Percentiles rank a stretch among this genome's conserved stretches.
Evolutionary conservation across 2,329 filamentous ascomycete genomes (phyloP).

Genomic region (Fusarium decemcellulare): DNA sequence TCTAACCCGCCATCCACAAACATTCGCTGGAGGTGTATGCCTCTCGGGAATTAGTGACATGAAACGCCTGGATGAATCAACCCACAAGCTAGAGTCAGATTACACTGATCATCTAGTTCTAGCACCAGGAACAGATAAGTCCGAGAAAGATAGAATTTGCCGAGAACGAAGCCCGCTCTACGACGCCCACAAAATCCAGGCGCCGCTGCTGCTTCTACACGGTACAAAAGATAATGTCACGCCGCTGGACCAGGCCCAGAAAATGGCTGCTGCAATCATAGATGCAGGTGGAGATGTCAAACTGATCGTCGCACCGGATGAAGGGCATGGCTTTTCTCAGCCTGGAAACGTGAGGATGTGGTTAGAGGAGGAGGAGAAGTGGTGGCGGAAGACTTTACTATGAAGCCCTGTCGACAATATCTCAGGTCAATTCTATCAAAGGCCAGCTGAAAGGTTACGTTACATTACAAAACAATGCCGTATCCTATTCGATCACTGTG

Average conservation of each 20-base stretch:
- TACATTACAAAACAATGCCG: no score
- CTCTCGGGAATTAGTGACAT: constrained; percentile 67
- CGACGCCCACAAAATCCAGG: constrained; percentile 62
- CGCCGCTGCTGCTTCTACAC: constrained; percentile 69
- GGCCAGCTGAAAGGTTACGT: no score
- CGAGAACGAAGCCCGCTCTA: constrained; percentile 64
- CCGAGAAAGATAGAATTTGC: constrained; percentile 59
- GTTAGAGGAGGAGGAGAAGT: constrained; percentile 61
- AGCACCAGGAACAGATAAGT: constrained; percentile 49
- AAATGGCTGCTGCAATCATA: constrained; percentile 64
- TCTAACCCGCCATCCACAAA: constrained; percentile 60
- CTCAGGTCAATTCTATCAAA: neutral
- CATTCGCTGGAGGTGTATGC: constrained; percentile 65
- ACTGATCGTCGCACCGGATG: constrained; percentile 62
- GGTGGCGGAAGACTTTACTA: constrained; percentile 61
- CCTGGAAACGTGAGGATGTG: constrained; percentile 56
- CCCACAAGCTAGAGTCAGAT: constrained; percentile 70
- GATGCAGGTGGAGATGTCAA: constrained; percentile 59
- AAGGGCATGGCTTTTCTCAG: constrained; percentile 65
- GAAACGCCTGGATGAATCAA: constrained; percentile 59
- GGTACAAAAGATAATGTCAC: constrained; percentile 70
- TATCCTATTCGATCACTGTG: no score
- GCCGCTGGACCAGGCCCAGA: constrained; percentile 68
- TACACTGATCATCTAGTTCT: constrained; percentile 64
- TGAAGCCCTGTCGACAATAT: constrained; percentile 3